Evolutionary conservation across 2,329 filamentous ascomycete genomes (phyloP).

Genomic region (Seiridium unicorne): DNA sequence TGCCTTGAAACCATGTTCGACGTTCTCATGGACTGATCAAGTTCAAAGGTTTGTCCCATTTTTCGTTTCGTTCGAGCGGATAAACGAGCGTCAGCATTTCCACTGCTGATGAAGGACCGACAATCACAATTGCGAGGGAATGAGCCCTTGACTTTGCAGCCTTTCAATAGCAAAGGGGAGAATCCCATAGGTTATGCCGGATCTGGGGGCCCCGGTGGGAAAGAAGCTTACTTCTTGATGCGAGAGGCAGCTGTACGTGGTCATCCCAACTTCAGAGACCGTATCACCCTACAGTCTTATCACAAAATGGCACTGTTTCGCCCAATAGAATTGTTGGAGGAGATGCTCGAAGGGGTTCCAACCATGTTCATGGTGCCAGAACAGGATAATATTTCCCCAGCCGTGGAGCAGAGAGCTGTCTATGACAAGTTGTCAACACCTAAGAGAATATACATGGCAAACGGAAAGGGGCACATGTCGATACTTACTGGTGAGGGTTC

Average conservation of each 20-base stretch:
- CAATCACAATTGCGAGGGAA: not conserved
- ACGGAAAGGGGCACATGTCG: too few relatives aligned
- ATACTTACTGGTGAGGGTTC: too few relatives aligned
- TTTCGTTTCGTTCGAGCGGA: too few relatives aligned
- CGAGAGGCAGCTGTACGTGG: constrained; percentile 10
- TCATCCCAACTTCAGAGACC: constrained; percentile 19
- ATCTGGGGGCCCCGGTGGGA: constrained; percentile 14
- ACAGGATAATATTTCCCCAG: too few relatives aligned
- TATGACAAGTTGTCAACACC: too few relatives aligned
- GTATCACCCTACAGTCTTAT: constrained; percentile 25
- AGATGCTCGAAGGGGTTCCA: not conserved
- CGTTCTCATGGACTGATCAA: too few relatives aligned
- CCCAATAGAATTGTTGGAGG: constrained; percentile 10
- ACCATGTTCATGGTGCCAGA: too few relatives aligned
- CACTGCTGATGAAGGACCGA: not conserved
- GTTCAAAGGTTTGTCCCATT: too few relatives aligned
- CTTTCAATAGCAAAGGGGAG: constrained; percentile 10
- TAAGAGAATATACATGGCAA: too few relatives aligned
- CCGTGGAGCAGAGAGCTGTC: too few relatives aligned
- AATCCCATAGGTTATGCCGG: constrained; percentile 11
- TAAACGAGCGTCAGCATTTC: too few relatives aligned
- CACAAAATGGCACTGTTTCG: constrained; percentile 21
- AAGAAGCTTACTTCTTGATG: constrained; percentile 20
- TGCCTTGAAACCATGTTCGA: too few relatives aligned
- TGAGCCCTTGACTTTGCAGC: constrained; percentile 5